Evolutionary conservation across 2,329 filamentous ascomycete genomes (phyloP).

Genomic region (Colletotrichum tofieldiae): DNA sequence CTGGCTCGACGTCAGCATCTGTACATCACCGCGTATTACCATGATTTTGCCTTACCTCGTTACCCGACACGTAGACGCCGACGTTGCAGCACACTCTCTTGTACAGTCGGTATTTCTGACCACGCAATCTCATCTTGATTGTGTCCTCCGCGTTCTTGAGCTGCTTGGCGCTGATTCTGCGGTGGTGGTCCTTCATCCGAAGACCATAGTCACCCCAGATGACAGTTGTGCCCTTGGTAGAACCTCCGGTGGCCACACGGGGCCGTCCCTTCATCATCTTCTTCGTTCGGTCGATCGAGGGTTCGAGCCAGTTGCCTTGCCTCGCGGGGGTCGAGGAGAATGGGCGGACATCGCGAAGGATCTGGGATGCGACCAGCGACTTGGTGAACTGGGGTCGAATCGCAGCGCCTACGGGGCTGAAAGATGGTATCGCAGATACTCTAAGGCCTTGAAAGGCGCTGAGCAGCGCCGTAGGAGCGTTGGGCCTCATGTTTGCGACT

Average conservation of each 20-base stretch:
- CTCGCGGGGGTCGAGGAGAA: constrained; percentile 80
- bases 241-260: constrained; percentile 91
- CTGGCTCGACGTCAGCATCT: constrained; percentile 54
- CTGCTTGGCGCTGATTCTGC: constrained; percentile 88
- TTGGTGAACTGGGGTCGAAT: constrained; percentile 49
- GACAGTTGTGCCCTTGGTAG: constrained; percentile 92
- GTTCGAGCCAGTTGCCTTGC: constrained; percentile 85
- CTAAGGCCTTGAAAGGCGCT: constrained; percentile 67
- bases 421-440: constrained; percentile 58
- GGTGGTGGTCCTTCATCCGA: constrained; percentile 93
- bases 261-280: constrained; percentile 94
- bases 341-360: constrained; percentile 68
- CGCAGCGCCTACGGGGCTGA: constrained; percentile 57
- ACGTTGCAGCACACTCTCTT: constrained; percentile 93
- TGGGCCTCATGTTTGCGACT: constrained; percentile 63
- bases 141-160: constrained; percentile 94
- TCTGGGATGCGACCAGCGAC: constrained; percentile 50
- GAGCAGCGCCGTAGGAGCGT: constrained; percentile 61
- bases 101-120: constrained; percentile 93
- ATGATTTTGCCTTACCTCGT: constrained; percentile 75
- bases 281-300: constrained; percentile 81
- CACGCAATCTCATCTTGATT: constrained; percentile 89
- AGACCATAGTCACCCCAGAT: constrained; percentile 97
- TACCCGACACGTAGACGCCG: constrained; percentile 95
- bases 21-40: background rate